phyloP scores from a whole-genome alignment of 768 basidiomycete genomes.

The Trametes meyenii region DNA sequence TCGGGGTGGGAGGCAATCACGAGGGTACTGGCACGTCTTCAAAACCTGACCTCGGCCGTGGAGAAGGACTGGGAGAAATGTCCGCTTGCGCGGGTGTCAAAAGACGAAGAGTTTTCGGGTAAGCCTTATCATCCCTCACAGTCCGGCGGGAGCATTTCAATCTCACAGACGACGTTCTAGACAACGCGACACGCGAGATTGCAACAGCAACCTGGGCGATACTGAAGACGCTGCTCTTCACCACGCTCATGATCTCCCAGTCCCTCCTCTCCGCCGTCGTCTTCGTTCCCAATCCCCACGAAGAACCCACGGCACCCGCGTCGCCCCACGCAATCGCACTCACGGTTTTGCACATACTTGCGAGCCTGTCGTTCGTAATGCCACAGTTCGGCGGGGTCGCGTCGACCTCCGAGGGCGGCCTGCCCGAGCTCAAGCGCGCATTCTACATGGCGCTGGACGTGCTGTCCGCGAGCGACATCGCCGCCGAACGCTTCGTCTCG shows the following conservation, averaged over 20 bases:
- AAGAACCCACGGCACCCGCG: constrained; percentile 3
- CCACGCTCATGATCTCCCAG: constrained; percentile 68
- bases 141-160: not conserved
- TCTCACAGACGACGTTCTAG: constrained; percentile 33
- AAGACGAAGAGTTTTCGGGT: constrained; percentile 37
- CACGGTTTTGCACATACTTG: constrained; percentile 57
- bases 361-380: constrained; percentile 74
- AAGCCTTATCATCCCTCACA: not conserved
- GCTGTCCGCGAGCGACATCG: constrained; percentile 46
- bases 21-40: constrained; percentile 22
- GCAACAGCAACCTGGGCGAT: constrained; percentile 62
- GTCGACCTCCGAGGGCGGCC: constrained; percentile 53
- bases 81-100: constrained; percentile 28
- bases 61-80: constrained; percentile 35
- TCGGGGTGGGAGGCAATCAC: constrained; percentile 33
- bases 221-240: constrained; percentile 79
- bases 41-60: constrained; percentile 25
- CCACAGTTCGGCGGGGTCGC: constrained; percentile 79
- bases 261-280: constrained; percentile 57
- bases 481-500: constrained; percentile 43
- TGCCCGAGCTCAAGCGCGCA: constrained; percentile 71
- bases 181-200: constrained; percentile 46
- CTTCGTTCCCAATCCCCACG: constrained; percentile 48
- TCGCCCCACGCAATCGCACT: constrained; percentile 53
- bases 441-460: constrained; percentile 82